Conservation (phyloP, 1,284 basidiomycete species). For the Cryptococcus sp. region DNA sequence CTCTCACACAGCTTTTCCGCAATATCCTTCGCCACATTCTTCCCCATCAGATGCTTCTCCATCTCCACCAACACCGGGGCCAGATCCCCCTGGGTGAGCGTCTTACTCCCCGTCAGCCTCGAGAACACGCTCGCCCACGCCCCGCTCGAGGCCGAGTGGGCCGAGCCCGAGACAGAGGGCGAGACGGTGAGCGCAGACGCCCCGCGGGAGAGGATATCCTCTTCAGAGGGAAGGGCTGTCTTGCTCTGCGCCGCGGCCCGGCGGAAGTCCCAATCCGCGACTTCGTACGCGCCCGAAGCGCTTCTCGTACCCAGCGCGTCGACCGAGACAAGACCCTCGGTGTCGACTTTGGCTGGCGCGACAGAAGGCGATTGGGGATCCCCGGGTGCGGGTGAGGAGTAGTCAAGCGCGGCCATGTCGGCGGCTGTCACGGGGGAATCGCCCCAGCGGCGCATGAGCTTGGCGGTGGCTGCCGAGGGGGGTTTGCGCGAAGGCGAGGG, state of each 20-base stretch:
- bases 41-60: conserved; percentile 97
- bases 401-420: conserved; percentile 89
- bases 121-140: conserved; percentile 64
- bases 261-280: conserved; percentile 83
- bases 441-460: conserved; percentile 89
- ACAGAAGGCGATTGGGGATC: conserved; percentile 19
- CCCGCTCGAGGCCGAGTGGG: conserved; percentile 12
- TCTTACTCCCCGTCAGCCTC: conserved; percentile 73
- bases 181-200: conserved; percentile 50
- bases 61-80: conserved; percentile 86
- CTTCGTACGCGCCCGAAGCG: conserved; percentile 85
- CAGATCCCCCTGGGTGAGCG: conserved; percentile 76
- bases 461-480: conserved; percentile 56
- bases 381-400: conserved; percentile 55
- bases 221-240: conserved; percentile 52
- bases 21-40: conserved; percentile 97
- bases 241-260: conserved; percentile 37
- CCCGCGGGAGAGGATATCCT: conserved; percentile 42
- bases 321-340: conserved; percentile 47
- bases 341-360: conserved; percentile 38
- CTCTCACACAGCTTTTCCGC: conserved; percentile 90
- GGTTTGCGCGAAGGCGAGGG: conserved; percentile 32
- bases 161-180: conserved; percentile 22
- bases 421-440: conserved; percentile 69
- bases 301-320: conserved; percentile 60